Evolutionary conservation across 2,329 filamentous ascomycete species (phyloP).

Genomic region (Colletotrichum cereale): DNA sequence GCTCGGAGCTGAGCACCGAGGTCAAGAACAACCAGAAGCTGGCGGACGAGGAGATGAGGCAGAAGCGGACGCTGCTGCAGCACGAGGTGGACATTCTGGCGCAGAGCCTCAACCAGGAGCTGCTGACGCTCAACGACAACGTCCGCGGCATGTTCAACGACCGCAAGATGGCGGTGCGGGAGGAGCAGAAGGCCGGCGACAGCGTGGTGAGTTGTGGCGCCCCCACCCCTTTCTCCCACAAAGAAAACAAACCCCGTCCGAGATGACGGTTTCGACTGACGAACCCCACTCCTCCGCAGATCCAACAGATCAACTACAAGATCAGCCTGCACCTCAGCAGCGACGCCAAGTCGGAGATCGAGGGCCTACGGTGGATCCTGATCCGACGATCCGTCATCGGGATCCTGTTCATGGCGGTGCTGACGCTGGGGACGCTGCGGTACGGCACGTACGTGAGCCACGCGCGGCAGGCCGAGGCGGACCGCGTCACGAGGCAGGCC

Average conservation of each 20-base stretch:
- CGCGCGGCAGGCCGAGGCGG: constrained; percentile 61
- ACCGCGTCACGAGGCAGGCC: constrained; percentile 57
- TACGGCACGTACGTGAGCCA: constrained; percentile 70
- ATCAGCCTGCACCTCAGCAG: constrained; percentile 92
- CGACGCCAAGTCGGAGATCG: constrained; percentile 91
- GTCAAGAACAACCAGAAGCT: constrained; percentile 82
- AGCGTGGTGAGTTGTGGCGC: constrained; percentile 70
- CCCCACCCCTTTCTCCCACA: too few relatives aligned
- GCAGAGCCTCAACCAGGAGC: constrained; percentile 87
- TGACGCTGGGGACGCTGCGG: constrained; percentile 70
- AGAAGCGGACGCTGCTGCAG: constrained; percentile 87
- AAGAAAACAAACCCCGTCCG: not conserved
- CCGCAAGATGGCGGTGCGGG: constrained; percentile 89
- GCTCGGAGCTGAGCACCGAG: constrained; percentile 90
- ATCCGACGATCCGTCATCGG: constrained; percentile 73
- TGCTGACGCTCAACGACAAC: constrained; percentile 85
- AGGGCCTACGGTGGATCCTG: constrained; percentile 88
- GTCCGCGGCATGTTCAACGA: constrained; percentile 98
- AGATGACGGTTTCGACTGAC: not conserved
- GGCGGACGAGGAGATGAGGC: constrained; percentile 84
- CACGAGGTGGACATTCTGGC: constrained; percentile 95
- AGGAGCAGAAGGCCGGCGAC: constrained; percentile 88
- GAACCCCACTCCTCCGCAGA: constrained; percentile 61
- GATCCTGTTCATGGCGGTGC: constrained; percentile 74
- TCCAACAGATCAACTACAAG: constrained; percentile 96